Conservation (phyloP, 306 rosid species). For the Fagus sylvatica region DNA sequence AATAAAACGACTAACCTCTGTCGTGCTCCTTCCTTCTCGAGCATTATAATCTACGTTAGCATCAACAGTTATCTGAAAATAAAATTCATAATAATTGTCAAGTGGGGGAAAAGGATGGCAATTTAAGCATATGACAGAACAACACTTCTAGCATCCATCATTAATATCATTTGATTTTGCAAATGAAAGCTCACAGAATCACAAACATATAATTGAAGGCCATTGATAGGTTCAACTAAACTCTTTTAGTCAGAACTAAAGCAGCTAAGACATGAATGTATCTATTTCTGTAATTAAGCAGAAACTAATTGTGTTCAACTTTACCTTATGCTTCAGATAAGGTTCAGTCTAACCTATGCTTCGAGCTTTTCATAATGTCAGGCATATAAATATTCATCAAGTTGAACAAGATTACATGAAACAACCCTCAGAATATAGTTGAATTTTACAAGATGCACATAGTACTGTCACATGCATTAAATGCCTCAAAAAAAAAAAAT, state of each 20-base stretch:
- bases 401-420: neutral
- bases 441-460: neutral
- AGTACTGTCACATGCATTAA: neutral
- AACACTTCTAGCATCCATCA: conserved; percentile 6
- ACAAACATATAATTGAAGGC: neutral
- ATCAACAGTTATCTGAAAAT: conserved; percentile 66
- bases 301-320: neutral
- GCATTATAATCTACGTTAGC: conserved; percentile 77
- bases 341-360: neutral
- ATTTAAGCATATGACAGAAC: conserved; percentile 15
- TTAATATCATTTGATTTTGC: conserved; percentile 10
- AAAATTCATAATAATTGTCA: conserved; percentile 12
- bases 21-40: conserved; percentile 86
- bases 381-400: neutral
- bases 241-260: neutral
- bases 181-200: conserved; percentile 8
- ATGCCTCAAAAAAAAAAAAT: neutral
- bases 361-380: neutral
- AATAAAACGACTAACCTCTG: conserved; percentile 59
- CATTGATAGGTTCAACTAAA: conserved; percentile 3
- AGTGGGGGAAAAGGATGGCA: conserved; percentile 8
- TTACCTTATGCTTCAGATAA: neutral
- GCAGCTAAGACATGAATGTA: neutral
- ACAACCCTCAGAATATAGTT: neutral
- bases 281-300: conserved; percentile 3